Evolutionary conservation across 805 yeast species (phyloP).

Genomic region (Wickerhamiella lipophila): DNA sequence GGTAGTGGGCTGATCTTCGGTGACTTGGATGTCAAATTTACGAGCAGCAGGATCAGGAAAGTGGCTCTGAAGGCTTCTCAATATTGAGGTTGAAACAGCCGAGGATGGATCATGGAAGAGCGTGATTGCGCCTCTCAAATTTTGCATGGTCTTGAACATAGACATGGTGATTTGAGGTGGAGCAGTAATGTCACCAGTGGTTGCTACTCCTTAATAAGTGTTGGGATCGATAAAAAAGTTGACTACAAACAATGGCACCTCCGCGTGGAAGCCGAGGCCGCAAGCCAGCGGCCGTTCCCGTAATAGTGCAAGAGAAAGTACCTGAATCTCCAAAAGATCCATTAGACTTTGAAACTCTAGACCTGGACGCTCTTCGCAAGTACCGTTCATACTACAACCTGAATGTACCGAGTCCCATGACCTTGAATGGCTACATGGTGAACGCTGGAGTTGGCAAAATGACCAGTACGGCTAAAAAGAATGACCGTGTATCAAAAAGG

Average conservation of each 20-base stretch:
- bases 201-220: background rate
- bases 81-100: constrained; percentile 18
- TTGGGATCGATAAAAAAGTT: background rate
- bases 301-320: constrained; percentile 8
- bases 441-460: constrained; percentile 63
- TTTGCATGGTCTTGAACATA: constrained; percentile 26
- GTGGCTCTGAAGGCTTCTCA: constrained; percentile 15
- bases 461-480: constrained; percentile 36
- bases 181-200: too few relatives aligned
- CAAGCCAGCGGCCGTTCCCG: constrained; percentile 9
- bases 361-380: constrained; percentile 50
- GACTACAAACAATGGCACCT: constrained; percentile 6
- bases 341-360: constrained; percentile 54
- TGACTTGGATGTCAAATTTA: constrained; percentile 25
- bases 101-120: constrained; percentile 26
- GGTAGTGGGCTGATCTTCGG: constrained; percentile 25
- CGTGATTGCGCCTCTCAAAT: constrained; percentile 23
- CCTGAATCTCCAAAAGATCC: constrained; percentile 12
- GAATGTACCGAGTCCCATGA: constrained; percentile 44
- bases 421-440: constrained; percentile 57
- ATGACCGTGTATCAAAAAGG: constrained; percentile 39
- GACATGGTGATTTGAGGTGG: constrained; percentile 7
- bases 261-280: constrained; percentile 5
- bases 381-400: constrained; percentile 53
- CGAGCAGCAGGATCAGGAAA: constrained; percentile 19